phyloP scores from a whole-genome alignment of 1,139 yeast genomes.

The Yamadazyma diddensiae region DNA sequence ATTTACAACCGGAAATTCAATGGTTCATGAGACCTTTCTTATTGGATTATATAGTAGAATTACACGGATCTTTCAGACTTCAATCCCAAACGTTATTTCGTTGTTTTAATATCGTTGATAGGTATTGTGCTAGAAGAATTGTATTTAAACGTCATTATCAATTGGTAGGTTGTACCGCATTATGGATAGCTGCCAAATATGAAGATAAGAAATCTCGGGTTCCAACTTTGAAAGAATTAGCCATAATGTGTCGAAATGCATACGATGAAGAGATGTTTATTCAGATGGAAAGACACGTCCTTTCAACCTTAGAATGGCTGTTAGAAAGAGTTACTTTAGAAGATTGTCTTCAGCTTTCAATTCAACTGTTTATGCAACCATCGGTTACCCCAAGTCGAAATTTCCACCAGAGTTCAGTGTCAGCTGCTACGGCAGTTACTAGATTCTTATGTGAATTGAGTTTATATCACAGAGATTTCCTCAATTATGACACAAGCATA shows the following conservation, averaged over 20 bases:
- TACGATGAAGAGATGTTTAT: conserved; percentile 88
- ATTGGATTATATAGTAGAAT: conserved; percentile 77
- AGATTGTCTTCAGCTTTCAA: conserved; percentile 57
- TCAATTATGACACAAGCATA: conserved; percentile 58
- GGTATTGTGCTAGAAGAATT: conserved; percentile 86
- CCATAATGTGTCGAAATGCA: conserved; percentile 77
- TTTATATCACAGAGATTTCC: conserved; percentile 65
- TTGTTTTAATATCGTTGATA: conserved; percentile 79
- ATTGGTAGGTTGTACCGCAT: conserved; percentile 85
- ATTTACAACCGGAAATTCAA: conserved; percentile 85
- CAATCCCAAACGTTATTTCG: conserved; percentile 78
- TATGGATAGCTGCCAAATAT: conserved; percentile 94
- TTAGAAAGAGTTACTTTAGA: conserved; percentile 62
- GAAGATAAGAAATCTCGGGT: conserved; percentile 84
- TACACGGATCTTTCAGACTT: conserved; percentile 73
- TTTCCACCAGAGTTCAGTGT: conserved; percentile 39
- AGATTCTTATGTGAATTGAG: conserved; percentile 76
- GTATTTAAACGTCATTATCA: conserved; percentile 93
- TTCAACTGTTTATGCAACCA: conserved; percentile 26
- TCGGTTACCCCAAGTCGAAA: conserved; percentile 8
- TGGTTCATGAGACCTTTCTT: conserved; percentile 93
- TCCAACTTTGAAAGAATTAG: conserved; percentile 76
- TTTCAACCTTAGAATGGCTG: conserved; percentile 82
- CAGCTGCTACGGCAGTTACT: conserved; percentile 54
- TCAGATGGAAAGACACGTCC: conserved; percentile 92